phyloP scores from a whole-genome alignment of 305 asterid genomes.

The Coffea humblotiana region DNA sequence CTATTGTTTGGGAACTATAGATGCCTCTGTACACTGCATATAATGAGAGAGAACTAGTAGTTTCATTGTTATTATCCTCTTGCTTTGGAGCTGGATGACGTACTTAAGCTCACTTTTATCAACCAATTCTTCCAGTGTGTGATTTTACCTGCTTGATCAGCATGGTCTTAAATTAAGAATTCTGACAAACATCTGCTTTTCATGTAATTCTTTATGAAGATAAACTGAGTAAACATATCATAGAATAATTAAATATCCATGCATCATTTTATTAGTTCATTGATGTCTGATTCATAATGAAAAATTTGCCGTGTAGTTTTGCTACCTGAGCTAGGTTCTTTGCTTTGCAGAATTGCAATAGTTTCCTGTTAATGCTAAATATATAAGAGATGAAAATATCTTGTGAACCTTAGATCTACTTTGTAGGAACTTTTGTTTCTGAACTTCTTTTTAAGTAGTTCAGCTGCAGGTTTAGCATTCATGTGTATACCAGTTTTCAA shows the following conservation, averaged over 20 bases:
- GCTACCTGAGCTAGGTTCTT: neutral
- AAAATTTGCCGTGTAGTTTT: neutral
- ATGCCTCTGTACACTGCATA: neutral
- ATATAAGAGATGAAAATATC: neutral
- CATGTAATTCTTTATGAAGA: neutral
- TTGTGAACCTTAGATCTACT: neutral
- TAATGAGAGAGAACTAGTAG: neutral
- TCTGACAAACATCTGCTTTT: neutral
- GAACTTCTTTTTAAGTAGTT: neutral
- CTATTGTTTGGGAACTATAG: neutral
- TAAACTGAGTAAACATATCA: neutral
- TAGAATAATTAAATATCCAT: neutral
- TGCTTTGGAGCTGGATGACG: neutral
- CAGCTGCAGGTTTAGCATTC: neutral
- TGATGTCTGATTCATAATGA: too few species aligned
- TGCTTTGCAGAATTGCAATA: neutral
- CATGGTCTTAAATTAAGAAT: neutral
- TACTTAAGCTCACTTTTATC: neutral
- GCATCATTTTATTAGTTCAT: neutral
- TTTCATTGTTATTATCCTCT: neutral
- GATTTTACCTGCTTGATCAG: neutral
- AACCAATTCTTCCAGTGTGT: neutral
- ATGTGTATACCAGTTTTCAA: neutral
- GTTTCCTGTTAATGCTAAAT: neutral
- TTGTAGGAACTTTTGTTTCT: neutral